Percentiles rank a stretch among this genome's conserved stretches.
Conservation (phyloP, 768 basidiomycete genomes). For the Artomyces pyxidatus region DNA sequence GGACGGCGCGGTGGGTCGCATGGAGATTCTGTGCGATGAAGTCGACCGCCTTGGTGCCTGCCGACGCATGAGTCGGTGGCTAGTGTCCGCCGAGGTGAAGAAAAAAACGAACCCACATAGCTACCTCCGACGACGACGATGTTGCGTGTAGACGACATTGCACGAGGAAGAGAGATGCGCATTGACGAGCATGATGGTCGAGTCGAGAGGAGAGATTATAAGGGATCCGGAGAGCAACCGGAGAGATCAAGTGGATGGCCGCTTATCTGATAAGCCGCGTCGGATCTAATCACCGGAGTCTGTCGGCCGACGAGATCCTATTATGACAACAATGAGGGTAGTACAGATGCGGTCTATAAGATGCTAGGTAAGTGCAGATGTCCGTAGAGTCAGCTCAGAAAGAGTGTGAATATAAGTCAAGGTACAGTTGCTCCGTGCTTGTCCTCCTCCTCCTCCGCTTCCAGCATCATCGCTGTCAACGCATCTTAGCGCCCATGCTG, state of each 20-base stretch:
- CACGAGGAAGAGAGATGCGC: too few species aligned
- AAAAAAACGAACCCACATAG: slow-evolving; percentile 22
- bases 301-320: too few species aligned
- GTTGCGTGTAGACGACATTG: too few species aligned
- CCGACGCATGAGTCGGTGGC: background rate
- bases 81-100: background rate
- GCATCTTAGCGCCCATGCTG: background rate
- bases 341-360: background rate
- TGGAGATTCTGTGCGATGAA: slow-evolving; percentile 17
- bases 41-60: slow-evolving; percentile 19
- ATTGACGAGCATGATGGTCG: background rate
- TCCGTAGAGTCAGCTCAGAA: background rate
- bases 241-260: too few species aligned
- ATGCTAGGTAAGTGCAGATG: background rate
- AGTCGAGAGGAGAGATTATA: too few species aligned
- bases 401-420: background rate
- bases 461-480: slow-evolving; percentile 33
- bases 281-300: too few species aligned
- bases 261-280: too few species aligned
- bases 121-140: slow-evolving; percentile 29
- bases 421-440: slow-evolving; percentile 2
- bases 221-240: too few species aligned
- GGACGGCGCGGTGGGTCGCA: slow-evolving; percentile 21
- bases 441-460: slow-evolving; percentile 37
- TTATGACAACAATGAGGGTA: background rate